phyloP scores from a whole-genome alignment of 1,284 basidiomycete genomes.

The Vanrija humicola region DNA sequence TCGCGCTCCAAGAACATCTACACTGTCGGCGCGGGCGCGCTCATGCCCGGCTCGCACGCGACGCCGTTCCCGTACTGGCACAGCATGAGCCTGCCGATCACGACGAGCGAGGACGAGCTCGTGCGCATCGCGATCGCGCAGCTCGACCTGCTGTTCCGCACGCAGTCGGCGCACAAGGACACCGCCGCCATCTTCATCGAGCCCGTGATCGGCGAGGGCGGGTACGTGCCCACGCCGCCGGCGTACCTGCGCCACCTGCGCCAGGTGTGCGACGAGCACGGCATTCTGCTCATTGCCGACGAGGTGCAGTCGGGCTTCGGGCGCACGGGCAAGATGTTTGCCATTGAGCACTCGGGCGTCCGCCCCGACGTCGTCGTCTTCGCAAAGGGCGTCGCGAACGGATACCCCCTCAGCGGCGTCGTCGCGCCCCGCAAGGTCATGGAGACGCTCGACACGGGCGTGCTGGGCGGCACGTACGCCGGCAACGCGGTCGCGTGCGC shows the following conservation, averaged over 20 bases:
- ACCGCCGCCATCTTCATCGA: conserved; percentile 89
- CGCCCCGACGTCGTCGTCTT: conserved; percentile 77
- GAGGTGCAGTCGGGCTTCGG: conserved; percentile 63
- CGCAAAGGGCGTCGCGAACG: conserved; percentile 62
- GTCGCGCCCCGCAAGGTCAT: conserved; percentile 75
- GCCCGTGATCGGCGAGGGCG: conserved; percentile 86
- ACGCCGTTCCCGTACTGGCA: conserved; percentile 90
- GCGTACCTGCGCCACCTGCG: conserved; percentile 74
- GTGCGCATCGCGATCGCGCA: conserved; percentile 68
- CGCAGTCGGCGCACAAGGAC: conserved; percentile 77
- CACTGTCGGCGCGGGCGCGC: conserved; percentile 67
- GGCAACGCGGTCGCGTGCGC: conserved; percentile 83
- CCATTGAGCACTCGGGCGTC: conserved; percentile 63
- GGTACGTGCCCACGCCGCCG: conserved; percentile 80
- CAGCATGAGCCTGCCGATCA: conserved; percentile 63
- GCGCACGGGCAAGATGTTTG: conserved; percentile 67
- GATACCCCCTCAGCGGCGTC: conserved; percentile 80
- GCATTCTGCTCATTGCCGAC: conserved; percentile 59
- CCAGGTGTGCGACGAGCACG: conserved; percentile 75
- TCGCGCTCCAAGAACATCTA: conserved; percentile 84
- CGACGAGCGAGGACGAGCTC: conserved; percentile 62
- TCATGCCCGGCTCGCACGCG: conserved; percentile 70
- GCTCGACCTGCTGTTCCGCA: conserved; percentile 71
- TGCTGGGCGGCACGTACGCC: conserved; percentile 51
- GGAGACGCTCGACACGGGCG: conserved; percentile 41